Evolutionary conservation across 2,329 filamentous ascomycete species (phyloP).

Genomic region (Cladosporium sp.): DNA sequence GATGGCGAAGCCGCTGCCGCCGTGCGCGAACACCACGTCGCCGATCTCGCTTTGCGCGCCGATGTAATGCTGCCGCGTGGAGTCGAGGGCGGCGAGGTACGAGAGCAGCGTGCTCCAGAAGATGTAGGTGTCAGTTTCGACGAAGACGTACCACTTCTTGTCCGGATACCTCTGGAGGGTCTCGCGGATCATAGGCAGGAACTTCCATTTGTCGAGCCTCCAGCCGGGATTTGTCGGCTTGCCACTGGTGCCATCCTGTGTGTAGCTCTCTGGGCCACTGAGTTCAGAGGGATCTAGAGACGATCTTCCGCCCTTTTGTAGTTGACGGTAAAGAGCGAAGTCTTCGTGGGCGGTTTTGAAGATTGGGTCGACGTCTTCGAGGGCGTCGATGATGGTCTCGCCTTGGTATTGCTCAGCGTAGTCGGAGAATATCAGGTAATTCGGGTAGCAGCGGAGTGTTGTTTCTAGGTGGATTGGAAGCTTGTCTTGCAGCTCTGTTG

Average conservation of each 20-base stretch:
- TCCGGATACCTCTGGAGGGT: conserved; percentile 40
- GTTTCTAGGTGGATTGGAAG: conserved; percentile 37
- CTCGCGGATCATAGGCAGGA: conserved; percentile 51
- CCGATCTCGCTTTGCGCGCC: conserved; percentile 41
- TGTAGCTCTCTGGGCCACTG: conserved; percentile 16
- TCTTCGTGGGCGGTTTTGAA: conserved; percentile 26
- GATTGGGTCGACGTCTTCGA: conserved; percentile 25
- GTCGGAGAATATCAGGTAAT: conserved; percentile 42
- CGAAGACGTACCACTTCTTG: conserved; percentile 60
- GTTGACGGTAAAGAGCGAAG: conserved; percentile 32
- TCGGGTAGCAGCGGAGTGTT: conserved; percentile 36
- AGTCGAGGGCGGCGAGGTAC: conserved; percentile 42
- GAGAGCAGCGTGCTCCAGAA: conserved; percentile 50
- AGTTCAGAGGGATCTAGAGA: conserved; percentile 19
- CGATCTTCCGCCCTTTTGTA: conserved; percentile 24
- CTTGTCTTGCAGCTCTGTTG: conserved; percentile 35
- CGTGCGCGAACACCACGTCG: conserved; percentile 41
- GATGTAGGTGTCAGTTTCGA: conserved; percentile 59
- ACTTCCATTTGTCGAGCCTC: conserved; percentile 54
- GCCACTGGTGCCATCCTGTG: conserved; percentile 22
- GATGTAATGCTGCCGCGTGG: conserved; percentile 44
- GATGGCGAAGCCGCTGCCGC: conserved; percentile 43
- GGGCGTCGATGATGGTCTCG: conserved; percentile 36
- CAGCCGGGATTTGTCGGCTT: conserved; percentile 36
- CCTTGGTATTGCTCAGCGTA: conserved; percentile 37